These are phyloP conservation scores for Hydnum rufescens DNA, from an alignment of 768 basidiomycete genomes.

Conservation along the genomic window DNA sequence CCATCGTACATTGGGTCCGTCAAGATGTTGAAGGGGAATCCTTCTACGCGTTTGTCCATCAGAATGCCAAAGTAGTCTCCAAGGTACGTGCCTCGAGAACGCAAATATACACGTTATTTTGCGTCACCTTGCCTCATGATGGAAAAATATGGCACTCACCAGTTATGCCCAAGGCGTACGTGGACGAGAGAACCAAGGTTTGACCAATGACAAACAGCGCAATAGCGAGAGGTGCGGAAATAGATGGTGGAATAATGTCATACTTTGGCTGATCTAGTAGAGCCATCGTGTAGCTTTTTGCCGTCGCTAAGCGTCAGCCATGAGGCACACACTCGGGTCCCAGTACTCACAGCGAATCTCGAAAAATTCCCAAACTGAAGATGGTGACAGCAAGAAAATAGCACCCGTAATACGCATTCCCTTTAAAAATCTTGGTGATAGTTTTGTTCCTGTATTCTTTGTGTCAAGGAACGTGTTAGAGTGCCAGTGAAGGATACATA, in stretches of 20 bases:
- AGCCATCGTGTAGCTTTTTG: constrained; percentile 52
- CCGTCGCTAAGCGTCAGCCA: not conserved
- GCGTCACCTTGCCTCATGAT: not conserved
- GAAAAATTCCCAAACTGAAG: constrained; percentile 64
- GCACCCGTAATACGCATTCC: constrained; percentile 53
- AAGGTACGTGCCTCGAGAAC: constrained; percentile 71
- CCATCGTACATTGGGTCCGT: constrained; percentile 96
- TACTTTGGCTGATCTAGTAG: constrained; percentile 54
- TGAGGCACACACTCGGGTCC: not conserved
- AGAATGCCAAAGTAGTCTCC: constrained; percentile 39
- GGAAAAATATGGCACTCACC: constrained; percentile 49
- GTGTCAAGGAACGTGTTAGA: not conserved
- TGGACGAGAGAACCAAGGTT: constrained; percentile 70
- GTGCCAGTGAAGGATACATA: not conserved
- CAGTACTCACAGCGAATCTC: constrained; percentile 43
- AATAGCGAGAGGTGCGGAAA: constrained; percentile 37
- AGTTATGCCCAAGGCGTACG: constrained; percentile 79
- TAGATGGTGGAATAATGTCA: constrained; percentile 44
- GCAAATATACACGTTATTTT: constrained; percentile 16
- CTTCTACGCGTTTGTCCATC: constrained; percentile 70
- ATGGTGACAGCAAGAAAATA: constrained; percentile 76
- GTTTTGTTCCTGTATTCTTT: constrained; percentile 69
- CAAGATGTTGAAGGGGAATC: constrained; percentile 90
- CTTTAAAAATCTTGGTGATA: constrained; percentile 65
- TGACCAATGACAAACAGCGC: constrained; percentile 54